phyloP scores from a whole-genome alignment of 2,329 filamentous ascomycete genomes.

The Colletotrichum eleusines region DNA sequence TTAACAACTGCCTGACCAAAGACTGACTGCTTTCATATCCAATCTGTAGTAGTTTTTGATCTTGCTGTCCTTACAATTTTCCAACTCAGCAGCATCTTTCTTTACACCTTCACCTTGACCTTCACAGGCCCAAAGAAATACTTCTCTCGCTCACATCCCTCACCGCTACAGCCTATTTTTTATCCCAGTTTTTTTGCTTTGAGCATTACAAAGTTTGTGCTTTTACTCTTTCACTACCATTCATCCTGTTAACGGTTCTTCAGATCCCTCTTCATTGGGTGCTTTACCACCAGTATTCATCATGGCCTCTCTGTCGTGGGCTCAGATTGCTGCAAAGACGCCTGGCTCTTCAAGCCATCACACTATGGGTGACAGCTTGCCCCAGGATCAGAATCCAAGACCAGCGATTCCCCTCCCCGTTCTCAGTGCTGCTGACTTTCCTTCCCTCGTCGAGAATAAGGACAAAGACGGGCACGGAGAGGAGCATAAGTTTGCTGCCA shows the following conservation, averaged over 20 bases:
- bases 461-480: background rate
- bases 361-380: background rate
- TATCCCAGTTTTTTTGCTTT: background rate
- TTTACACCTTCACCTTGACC: background rate
- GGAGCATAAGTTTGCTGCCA: background rate
- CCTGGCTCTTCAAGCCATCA: constrained; percentile 7
- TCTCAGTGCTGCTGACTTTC: background rate
- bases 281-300: background rate
- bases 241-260: background rate
- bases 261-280: background rate
- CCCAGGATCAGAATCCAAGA: background rate
- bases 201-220: background rate
- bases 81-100: background rate
- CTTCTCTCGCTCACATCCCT: background rate
- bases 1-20: background rate
- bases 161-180: too few relatives aligned
- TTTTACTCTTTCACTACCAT: background rate
- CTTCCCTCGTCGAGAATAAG: background rate
- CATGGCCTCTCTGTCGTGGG: constrained; percentile 23
- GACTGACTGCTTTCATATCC: background rate
- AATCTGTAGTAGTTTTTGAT: background rate
- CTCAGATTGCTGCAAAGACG: constrained; percentile 17
- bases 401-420: background rate
- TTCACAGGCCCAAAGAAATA: background rate
- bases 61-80: background rate